phyloP scores from a whole-genome alignment of 306 rosid species.

The Gastrolobium villosum region DNA sequence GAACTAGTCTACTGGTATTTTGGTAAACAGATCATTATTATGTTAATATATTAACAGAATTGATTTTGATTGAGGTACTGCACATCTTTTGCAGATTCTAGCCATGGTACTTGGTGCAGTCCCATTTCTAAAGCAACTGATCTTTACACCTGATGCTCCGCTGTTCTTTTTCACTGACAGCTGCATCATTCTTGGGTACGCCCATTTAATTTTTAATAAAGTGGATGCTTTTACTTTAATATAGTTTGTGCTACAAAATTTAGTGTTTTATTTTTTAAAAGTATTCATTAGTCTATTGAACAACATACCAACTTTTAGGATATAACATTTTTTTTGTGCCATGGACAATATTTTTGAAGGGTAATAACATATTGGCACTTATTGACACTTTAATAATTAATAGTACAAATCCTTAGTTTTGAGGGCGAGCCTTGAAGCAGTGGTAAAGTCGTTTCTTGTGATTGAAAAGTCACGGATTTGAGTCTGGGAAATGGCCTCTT shows the following conservation, averaged over 20 bases:
- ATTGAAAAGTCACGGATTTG: no score
- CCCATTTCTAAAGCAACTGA: slow-evolving; percentile 77
- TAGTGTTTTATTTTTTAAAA: slow-evolving; percentile 17
- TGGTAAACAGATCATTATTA: not conserved
- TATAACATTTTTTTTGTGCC: slow-evolving; percentile 13
- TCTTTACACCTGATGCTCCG: slow-evolving; percentile 88
- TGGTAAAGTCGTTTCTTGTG: no score
- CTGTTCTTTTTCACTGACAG: slow-evolving; percentile 95
- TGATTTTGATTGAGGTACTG: slow-evolving; percentile 22
- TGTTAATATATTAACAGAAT: not conserved
- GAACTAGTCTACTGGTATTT: slow-evolving; percentile 44
- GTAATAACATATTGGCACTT: slow-evolving; percentile 4
- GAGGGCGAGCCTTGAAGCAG: no score
- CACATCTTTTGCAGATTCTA: slow-evolving; percentile 68
- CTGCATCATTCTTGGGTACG: slow-evolving; percentile 98
- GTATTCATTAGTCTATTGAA: not conserved
- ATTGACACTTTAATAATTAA: not conserved
- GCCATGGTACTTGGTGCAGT: slow-evolving; percentile 88
- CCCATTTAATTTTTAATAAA: slow-evolving; percentile 40
- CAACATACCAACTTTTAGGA: slow-evolving; percentile 3
- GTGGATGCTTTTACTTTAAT: slow-evolving; percentile 14
- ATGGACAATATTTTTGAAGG: not conserved
- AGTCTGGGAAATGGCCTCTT: no score
- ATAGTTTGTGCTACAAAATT: slow-evolving; percentile 25
- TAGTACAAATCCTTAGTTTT: not conserved